Base-by-base conservation (phyloP, 116 monocot genomes). In the Posidonia oceanica region DNA sequence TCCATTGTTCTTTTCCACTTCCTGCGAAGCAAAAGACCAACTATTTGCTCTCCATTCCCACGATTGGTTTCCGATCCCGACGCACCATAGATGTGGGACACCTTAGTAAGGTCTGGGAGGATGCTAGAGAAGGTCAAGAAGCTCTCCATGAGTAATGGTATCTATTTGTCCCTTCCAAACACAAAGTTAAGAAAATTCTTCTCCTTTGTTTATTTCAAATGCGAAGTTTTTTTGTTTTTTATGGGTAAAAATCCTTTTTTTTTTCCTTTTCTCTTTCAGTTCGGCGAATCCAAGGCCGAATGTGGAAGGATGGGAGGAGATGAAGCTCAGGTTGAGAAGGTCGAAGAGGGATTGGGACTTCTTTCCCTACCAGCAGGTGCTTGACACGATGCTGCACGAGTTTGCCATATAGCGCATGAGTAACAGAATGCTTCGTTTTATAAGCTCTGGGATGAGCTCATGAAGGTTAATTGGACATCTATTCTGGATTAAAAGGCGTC, bases 311-410 rank as follows among this genome's bases (percentile, higher is more conserved):
- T 88, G 91, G 17, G 71, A 54, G 37, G 83, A 88, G 74, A 84
- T 91, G 70, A 95, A 84, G 80, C 83, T 95, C 8, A 74, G 91
- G 39, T 71, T 96, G 39, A 75, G 91, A 76, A 71, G 75, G 58
- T 84, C 77, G 0, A 80, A 81, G 23, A 61, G 76, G 58, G 86
- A 91, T 12, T 83, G 80, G 76, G 88, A 84, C 63, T 95, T 95
- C 81, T 73, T 86, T 69, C 86, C 94, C 15, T 91, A 84, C 60
- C 88, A 95, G 73, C 82, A 95, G 75, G 84, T 95, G 22, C 88
- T 91, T 38, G 94, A 95, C 63, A 91, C 94, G 37, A 95, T 95
- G 94, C 82, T 95, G 3, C 94, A 95, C 68, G 94, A 95, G 76
- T 95, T 39, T 95, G 85, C 69, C 94, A 95, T 69, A 88, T 77